Evolutionary conservation across 2,329 filamentous ascomycete genomes (phyloP).

Genomic region (Colletotrichum liriopes): DNA sequence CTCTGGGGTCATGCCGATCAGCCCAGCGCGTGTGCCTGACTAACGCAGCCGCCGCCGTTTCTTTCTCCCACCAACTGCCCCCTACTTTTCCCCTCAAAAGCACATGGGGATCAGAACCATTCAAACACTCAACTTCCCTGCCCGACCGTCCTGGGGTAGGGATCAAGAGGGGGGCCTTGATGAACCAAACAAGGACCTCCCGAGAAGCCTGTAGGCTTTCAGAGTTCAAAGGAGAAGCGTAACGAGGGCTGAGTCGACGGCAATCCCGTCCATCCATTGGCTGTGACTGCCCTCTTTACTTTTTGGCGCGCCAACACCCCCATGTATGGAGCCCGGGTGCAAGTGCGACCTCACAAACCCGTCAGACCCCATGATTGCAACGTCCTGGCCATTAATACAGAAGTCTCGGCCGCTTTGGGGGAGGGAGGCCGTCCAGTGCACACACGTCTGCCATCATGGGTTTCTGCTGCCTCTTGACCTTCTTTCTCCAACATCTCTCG

Average conservation of each 20-base stretch:
- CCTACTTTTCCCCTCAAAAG: background rate
- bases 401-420: background rate
- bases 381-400: background rate
- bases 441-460: background rate
- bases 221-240: background rate
- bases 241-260: conserved; percentile 5
- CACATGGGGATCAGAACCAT: background rate
- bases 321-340: too few species aligned
- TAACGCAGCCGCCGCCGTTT: conserved; percentile 9
- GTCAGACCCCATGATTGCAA: background rate
- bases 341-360: conserved; percentile 9
- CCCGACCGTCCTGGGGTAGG: too few species aligned
- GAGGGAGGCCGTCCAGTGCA: too few species aligned
- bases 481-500: background rate
- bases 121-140: background rate
- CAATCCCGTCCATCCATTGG: background rate
- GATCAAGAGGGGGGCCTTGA: background rate
- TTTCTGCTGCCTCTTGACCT: background rate
- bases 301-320: background rate
- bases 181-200: background rate
- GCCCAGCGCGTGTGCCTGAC: conserved; percentile 6
- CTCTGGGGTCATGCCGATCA: background rate
- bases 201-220: conserved; percentile 9
- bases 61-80: conserved; percentile 1
- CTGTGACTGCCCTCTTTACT: background rate